Percentiles rank a stretch among this genome's conserved stretches.
Evolutionary conservation across 2,329 filamentous ascomycete genomes (phyloP).

Genomic region (Zymoseptoria brevis): DNA sequence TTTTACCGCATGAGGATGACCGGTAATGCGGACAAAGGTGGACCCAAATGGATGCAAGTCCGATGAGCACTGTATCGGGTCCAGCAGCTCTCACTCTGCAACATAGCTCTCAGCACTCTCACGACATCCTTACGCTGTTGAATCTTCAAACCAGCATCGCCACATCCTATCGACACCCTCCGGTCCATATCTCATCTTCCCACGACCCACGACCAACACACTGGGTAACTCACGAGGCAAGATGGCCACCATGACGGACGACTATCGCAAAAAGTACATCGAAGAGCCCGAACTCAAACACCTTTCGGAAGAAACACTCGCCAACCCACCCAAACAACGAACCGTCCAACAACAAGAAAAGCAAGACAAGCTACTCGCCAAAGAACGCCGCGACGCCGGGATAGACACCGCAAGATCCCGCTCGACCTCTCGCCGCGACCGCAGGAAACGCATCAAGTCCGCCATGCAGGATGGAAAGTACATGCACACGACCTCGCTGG

Average conservation of each 20-base stretch:
- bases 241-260: constrained; percentile 11
- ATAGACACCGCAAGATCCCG: constrained; percentile 39
- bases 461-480: constrained; percentile 41
- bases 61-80: neutral
- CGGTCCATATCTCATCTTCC: neutral
- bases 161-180: neutral
- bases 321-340: constrained; percentile 28
- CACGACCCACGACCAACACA: neutral
- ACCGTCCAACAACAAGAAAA: constrained; percentile 42
- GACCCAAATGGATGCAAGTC: neutral
- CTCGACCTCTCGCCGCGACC: constrained; percentile 40
- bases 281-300: constrained; percentile 22
- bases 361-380: constrained; percentile 32
- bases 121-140: neutral
- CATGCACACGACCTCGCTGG: constrained; percentile 44
- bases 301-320: constrained; percentile 16
- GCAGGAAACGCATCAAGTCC: constrained; percentile 40
- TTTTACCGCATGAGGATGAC: constrained; percentile 2
- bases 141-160: neutral
- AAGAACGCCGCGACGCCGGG: constrained; percentile 25
- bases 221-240: constrained; percentile 1
- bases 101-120: neutral
- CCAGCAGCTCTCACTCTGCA: neutral
- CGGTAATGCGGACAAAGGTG: neutral
- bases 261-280: constrained; percentile 19